phyloP scores from a whole-genome alignment of 2,329 filamentous ascomycete genomes.

The Alternaria ethzedia region DNA sequence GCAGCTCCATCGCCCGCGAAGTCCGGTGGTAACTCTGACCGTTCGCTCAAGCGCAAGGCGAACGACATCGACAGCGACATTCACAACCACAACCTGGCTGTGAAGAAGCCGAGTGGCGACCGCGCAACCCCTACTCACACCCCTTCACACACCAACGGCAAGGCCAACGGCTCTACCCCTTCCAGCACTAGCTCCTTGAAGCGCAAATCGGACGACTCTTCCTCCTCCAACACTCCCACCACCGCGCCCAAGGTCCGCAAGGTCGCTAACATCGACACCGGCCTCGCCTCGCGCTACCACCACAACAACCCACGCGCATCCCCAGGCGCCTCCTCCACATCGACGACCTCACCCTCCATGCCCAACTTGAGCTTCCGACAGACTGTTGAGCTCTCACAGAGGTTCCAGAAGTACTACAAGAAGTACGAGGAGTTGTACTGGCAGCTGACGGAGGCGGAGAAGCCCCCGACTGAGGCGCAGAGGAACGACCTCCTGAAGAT shows the following conservation, averaged over 20 bases:
- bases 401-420: slow-evolving; percentile 65
- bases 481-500: slow-evolving; percentile 60
- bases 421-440: slow-evolving; percentile 64
- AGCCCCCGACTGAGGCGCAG: slow-evolving; percentile 57
- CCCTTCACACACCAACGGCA: slow-evolving; percentile 37
- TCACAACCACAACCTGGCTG: slow-evolving; percentile 43
- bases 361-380: slow-evolving; percentile 51
- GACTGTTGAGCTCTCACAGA: slow-evolving; percentile 54
- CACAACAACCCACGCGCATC: slow-evolving; percentile 41
- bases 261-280: slow-evolving; percentile 43
- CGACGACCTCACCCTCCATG: slow-evolving; percentile 42
- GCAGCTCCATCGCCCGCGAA: slow-evolving; percentile 45
- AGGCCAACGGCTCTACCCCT: slow-evolving; percentile 35
- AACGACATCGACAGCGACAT: slow-evolving; percentile 48
- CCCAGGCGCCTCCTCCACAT: slow-evolving; percentile 43
- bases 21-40: slow-evolving; percentile 40
- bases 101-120: slow-evolving; percentile 43
- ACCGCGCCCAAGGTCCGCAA: slow-evolving; percentile 41
- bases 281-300: slow-evolving; percentile 44
- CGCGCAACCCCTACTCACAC: slow-evolving; percentile 39
- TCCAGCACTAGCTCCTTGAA: slow-evolving; percentile 48
- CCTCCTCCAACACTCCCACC: slow-evolving; percentile 36
- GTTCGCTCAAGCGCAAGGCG: slow-evolving; percentile 50
- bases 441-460: slow-evolving; percentile 47
- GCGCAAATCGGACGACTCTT: slow-evolving; percentile 53